Percentiles rank a stretch among this genome's conserved stretches.
Evolutionary conservation across 179 eudicot genomes (phyloP).

Genomic region (Nepenthes alata): DNA sequence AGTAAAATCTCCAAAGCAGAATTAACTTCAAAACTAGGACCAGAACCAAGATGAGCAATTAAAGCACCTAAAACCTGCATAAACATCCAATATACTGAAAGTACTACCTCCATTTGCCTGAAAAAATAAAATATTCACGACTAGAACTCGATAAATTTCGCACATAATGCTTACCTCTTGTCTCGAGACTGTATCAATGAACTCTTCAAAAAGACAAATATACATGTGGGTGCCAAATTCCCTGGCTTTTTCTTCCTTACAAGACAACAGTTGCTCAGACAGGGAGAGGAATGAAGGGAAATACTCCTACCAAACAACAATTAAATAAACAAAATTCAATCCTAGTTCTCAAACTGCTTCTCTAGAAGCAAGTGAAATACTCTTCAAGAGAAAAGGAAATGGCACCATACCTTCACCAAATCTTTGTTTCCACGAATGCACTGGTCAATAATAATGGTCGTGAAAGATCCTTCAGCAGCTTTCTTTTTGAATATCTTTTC

Average conservation of each 20-base stretch:
- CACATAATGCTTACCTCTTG: conserved; percentile 38
- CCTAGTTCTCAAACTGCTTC: neutral
- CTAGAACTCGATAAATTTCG: neutral
- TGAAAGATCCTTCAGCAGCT: conserved; percentile 36
- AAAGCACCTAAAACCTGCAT: conserved; percentile 41
- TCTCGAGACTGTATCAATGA: conserved; percentile 32
- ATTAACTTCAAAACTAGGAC: conserved; percentile 32
- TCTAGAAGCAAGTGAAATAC: neutral
- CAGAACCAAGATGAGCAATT: conserved; percentile 50
- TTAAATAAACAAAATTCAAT: conserved; percentile 1
- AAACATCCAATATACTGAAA: neutral
- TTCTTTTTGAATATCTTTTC: conserved; percentile 40
- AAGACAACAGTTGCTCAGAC: conserved; percentile 29
- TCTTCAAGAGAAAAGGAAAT: neutral
- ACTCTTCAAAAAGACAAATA: conserved; percentile 32
- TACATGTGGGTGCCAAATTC: conserved; percentile 36
- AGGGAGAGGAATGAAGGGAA: conserved; percentile 35
- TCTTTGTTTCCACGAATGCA: conserved; percentile 36
- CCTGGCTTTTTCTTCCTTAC: conserved; percentile 37
- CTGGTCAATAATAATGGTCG: conserved; percentile 31
- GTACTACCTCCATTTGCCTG: neutral
- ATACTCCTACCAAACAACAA: conserved; percentile 22
- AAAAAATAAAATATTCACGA: neutral
- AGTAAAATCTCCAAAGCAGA: conserved; percentile 44
- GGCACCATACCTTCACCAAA: conserved; percentile 30